Conservation (phyloP, 208 protist species). For the Vickermania spadyakhi region DNA sequence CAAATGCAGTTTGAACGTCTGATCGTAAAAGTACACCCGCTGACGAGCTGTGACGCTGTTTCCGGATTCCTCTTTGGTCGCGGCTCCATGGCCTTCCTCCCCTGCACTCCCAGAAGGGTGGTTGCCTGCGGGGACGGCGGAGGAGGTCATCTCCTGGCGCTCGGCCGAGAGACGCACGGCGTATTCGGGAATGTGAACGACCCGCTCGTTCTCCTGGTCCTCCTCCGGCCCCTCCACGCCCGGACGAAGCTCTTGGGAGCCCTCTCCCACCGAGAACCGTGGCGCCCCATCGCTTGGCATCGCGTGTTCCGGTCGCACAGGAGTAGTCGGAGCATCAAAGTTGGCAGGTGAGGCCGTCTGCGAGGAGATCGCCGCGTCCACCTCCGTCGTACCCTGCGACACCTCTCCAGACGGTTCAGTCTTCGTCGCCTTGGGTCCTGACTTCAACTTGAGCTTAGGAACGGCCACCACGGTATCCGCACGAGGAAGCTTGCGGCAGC, state of each 20-base stretch:
- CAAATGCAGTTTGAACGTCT: constrained; percentile 21
- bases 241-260: not conserved
- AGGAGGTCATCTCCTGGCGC: constrained; percentile 15
- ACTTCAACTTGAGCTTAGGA: not conserved
- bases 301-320: not conserved
- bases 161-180: constrained; percentile 15
- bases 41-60: constrained; percentile 6
- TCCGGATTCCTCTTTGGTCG: not conserved
- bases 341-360: not conserved
- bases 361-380: not conserved
- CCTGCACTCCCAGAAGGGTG: not conserved
- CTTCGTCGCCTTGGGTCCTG: not conserved
- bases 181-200: constrained; percentile 10
- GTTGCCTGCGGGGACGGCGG: constrained; percentile 11
- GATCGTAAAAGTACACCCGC: constrained; percentile 14
- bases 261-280: not conserved
- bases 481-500: constrained; percentile 30
- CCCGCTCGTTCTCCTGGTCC: not conserved
- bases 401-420: not conserved
- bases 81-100: not conserved
- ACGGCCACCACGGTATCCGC: not conserved
- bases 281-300: not conserved
- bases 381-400: not conserved
- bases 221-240: not conserved
- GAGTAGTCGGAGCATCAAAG: not conserved